phyloP scores from a whole-genome alignment of 495 filamentous ascomycete species.

The Cairneyella variabilis region DNA sequence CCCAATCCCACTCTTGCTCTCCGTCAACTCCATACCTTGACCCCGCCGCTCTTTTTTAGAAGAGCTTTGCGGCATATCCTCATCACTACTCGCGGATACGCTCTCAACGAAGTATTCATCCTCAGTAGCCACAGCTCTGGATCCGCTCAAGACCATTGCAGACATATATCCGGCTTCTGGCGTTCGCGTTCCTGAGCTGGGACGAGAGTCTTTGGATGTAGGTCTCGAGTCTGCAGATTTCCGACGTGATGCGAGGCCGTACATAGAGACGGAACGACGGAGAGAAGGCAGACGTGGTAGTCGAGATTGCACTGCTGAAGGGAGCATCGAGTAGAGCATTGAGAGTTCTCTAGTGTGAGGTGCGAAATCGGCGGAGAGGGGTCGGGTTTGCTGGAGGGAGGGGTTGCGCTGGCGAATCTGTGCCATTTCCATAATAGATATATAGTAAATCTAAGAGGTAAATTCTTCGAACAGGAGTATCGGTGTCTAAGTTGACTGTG shows the following conservation, averaged over 20 bases:
- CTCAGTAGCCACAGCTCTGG: neutral
- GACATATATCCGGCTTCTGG: slow-evolving; percentile 13
- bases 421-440: slow-evolving; percentile 2
- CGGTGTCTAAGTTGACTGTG: neutral
- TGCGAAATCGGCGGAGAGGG: slow-evolving; percentile 10
- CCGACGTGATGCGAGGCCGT: slow-evolving; percentile 9
- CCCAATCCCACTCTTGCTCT: slow-evolving; percentile 33
- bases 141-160: slow-evolving; percentile 18
- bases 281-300: slow-evolving; percentile 23
- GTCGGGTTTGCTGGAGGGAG: slow-evolving; percentile 4
- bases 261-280: slow-evolving; percentile 18
- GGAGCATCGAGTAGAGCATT: slow-evolving; percentile 26
- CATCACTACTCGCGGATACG: slow-evolving; percentile 6
- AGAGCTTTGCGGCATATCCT: neutral
- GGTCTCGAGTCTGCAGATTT: slow-evolving; percentile 5
- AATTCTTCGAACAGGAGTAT: neutral
- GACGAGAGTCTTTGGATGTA: no score
- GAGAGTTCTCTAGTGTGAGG: slow-evolving; percentile 1
- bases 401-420: neutral
- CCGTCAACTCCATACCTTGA: slow-evolving; percentile 15
- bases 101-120: slow-evolving; percentile 9
- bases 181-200: slow-evolving; percentile 12
- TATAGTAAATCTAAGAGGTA: neutral
- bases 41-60: neutral
- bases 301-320: slow-evolving; percentile 19